Evolutionary conservation across 768 basidiomycete genomes (phyloP).

Genomic region (Collybia mongolica): DNA sequence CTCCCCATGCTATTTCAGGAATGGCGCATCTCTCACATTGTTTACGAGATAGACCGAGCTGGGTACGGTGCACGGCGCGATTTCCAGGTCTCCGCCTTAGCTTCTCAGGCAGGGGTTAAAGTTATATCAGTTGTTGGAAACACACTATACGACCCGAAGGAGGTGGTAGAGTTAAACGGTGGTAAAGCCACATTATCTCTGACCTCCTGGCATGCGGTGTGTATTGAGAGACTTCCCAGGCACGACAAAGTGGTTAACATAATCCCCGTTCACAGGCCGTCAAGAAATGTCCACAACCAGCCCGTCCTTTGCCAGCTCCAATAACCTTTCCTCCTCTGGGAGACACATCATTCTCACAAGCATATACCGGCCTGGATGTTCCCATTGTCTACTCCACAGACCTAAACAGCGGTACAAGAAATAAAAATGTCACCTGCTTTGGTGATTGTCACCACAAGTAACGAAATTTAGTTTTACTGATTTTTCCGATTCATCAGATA

Average conservation of each 20-base stretch:
- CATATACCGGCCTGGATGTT: not conserved
- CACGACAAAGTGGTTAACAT: not conserved
- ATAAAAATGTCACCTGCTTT: slow-evolving; percentile 2
- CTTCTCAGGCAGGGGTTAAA: slow-evolving; percentile 14
- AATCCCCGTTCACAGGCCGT: slow-evolving; percentile 4
- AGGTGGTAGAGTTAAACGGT: slow-evolving; percentile 7
- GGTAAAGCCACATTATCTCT: slow-evolving; percentile 15
- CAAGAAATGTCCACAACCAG: slow-evolving; percentile 3
- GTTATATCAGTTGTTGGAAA: slow-evolving; percentile 11
- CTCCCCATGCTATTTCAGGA: slow-evolving; percentile 10
- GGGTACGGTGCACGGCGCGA: slow-evolving; percentile 10
- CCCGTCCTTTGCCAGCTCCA: slow-evolving; percentile 7
- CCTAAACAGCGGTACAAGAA: slow-evolving; percentile 3
- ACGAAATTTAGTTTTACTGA: not conserved
- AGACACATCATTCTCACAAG: slow-evolving; percentile 3
- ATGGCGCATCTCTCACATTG: slow-evolving; percentile 14
- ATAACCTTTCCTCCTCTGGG: slow-evolving; percentile 2
- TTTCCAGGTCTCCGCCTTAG: slow-evolving; percentile 10
- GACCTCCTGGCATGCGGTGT: slow-evolving; percentile 12
- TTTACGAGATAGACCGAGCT: slow-evolving; percentile 16
- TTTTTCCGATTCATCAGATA: slow-evolving; percentile 1
- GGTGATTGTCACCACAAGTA: slow-evolving; percentile 1
- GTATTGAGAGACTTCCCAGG: not conserved
- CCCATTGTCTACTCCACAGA: not conserved
- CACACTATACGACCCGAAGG: slow-evolving; percentile 10